Evolutionary conservation across 768 basidiomycete species (phyloP), one percentile per base, ranked within the genome.

Genomic region (Hydnum rufescens): DNA sequence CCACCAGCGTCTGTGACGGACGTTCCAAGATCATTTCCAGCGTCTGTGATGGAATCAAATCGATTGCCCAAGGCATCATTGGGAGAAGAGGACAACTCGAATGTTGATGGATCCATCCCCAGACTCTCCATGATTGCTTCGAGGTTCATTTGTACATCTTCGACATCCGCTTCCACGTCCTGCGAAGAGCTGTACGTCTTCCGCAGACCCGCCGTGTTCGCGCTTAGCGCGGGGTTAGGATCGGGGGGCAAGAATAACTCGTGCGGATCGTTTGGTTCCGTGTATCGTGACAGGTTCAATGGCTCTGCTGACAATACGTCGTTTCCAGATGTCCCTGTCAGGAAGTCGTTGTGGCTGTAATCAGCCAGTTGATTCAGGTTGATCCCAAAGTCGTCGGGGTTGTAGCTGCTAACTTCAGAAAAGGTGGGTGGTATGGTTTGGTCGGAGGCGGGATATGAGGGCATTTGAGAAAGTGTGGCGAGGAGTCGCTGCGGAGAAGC

Each of bases 381-480:
- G 13, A 13, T 13, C 13, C 36, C 36, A 32, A 4, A 42, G 22
- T 39, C 36, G 22, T 39, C 36, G 22, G 13, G 36, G 22, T 13
- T 13, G 22, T 39, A 39, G 13, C 22, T 22, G 13, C 13, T 13
- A 39, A 22, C 13, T 22, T 13, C 13, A 22, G 36, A 22, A 13
- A 13, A 22, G 36, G 13, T 13, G 13, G 13, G 36, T 13, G 13
- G 13, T 29, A 4, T 28, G 23, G 4, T 4, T 4, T 32, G 42
- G 4, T 22, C 51, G 8, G 34, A 5, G 30, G 34, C 39, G 13
- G 32, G 4, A 13, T 26, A n/a, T 32, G 36, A 39, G 3, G 51
- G 51, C 51, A 52, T 39, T 16, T 42, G 23, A 32, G 51, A 32
- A n/a, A 52, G 51, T 22, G 51, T 36, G n/a, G 51, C 51, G n/a